Evolutionary conservation across 768 basidiomycete species (phyloP), one percentile per base, ranked within the genome.

Genomic region (Tremella fuciformis): DNA sequence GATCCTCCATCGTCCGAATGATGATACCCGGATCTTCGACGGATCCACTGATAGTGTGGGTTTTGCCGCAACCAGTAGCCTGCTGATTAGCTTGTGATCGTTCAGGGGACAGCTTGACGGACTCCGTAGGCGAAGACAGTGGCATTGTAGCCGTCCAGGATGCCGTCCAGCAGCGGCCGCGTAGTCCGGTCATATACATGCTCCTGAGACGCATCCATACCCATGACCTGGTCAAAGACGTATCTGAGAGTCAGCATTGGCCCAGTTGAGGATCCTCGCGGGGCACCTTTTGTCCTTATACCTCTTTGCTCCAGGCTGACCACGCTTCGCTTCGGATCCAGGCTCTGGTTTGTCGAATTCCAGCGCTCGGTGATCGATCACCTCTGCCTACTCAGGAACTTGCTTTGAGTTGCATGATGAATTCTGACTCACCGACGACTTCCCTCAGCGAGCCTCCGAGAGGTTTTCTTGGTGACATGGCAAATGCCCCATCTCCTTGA

Each of bases 1-100:
- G 85, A 78, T 97, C 94, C 44, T 89, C 85, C 93, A 97, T 98
- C 18, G 92, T 91, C 58, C 91, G 83, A 78, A 98, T 92, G 76
- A 98, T 96, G 69, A 96, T 86, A 26, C 96, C 96, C 16, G 90
- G 91, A 75, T 94, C 88, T 19, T 76, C 74, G 46, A 88, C 86
- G 38, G 88, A 87, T 57, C 94, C 94, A 69, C 91, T 96, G 76
- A 99, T 97, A 18, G 96, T 99, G 78, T 98, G 93, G 3, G 96
- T 99, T 79, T 99, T 99, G 64, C 96, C 96, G 75, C 96, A 98
- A n/a, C 96, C 96, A n/a, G 96, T 98, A 21, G 96, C 96, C 96
- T 98, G 71, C 18, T 57, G 50, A 42, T 25, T 15, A 46, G 22
- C 42, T 15, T 44, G 22, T 52, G 6, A 49, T 50, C 21, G 34